Evolutionary conservation across 495 filamentous ascomycete species (phyloP), one percentile per base, ranked within the genome.

Genomic region (Aspergillus cristatus): DNA sequence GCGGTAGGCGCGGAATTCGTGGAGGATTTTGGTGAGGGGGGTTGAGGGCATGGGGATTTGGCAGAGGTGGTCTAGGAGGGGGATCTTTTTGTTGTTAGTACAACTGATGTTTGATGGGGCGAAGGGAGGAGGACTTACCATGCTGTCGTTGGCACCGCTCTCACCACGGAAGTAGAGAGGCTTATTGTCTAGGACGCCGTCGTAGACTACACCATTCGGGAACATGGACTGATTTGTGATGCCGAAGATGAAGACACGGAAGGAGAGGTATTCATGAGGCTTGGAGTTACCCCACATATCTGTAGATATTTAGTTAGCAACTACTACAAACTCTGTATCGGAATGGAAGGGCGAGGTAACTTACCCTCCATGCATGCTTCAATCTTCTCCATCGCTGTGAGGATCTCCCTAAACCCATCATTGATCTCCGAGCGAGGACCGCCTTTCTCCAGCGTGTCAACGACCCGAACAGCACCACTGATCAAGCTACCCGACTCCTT

Each of bases 171-270:
- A 94, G 38, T 63, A 73, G 37, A 84, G 55, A 0, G 79, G 81
- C 41, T 81, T 72, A 47, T 70, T 61, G 26, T 83, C 76, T 33
- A 79, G 78, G 22, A 86, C 69, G 14, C 84, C 86, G 53, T 90
- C 81, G 59, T 95, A 95, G 38, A 91, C 57, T 2, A 95, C 88
- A 2, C 88, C 88, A 34, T 82, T 66, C 2, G 88, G 88, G 55
- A 95, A 95, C 88, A 95, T 94, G 32, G 74, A 77, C 56, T 94
- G 88, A 6, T 71, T 78, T 1, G 80, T 86, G 48, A 95, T 93
- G 34, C 88, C 88, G 47, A 93, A 94, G 59, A 95, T 94, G 63
- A 95, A 95, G 22, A 87, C 89, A 8, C 88, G 78, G 72, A 91
- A 95, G 34, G 70, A 78, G 22, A 77, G 80, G 59, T 94, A 94